Base-by-base conservation (phyloP, 306 rosid species). In the Ziziphus jujuba region DNA sequence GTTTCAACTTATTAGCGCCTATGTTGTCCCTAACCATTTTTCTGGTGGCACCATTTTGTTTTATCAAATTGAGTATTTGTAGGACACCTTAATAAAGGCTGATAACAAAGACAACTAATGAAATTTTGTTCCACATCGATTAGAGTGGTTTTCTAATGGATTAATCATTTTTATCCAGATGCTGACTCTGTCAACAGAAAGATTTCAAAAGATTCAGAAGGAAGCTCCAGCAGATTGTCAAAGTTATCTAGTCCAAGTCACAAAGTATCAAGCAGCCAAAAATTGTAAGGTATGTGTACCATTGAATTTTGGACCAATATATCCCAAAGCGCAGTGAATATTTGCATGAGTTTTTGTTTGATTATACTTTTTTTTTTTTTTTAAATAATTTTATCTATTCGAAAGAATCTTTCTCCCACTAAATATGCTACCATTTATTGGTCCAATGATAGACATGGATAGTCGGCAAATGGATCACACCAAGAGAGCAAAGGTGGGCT, bases 401-500 rank as follows among this genome's bases (percentile, higher is more conserved):
- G 21, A 23, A 6, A 4, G 20, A 7, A 22, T 55, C 22, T 20
- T 5, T 25, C 33, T 3, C 11, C 7, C 20, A 23, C 16, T 22
- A 55, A 21, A 66, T n/a, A 54, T 19, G 1, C 14, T 65, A 68
- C 4, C 63, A 38, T 17, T 34, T 11, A 44, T 61, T 31, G 14
- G 10, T 2, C 34, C 31, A 36, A 50, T 61, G 59, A 2, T 73
- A 93, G 99, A 80, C 95, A 1, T 95, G 99, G 99, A 95, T 95
- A 28, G 96, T 95, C 47, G 99, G 99, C 4, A 95, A 95, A 66
- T 95, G 99, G 99, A 95, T 88, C 56, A 88, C 96, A 13, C 92
- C 90, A 54, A 88, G 88, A 49, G 87, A 95, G 64, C 99, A 95
- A 72, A 79, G 69, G 33, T 95, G 96, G 96, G 99, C 99, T 0